Evolutionary conservation across 768 basidiomycete species (phyloP).

Genomic region (Lactifluus subvellereus): DNA sequence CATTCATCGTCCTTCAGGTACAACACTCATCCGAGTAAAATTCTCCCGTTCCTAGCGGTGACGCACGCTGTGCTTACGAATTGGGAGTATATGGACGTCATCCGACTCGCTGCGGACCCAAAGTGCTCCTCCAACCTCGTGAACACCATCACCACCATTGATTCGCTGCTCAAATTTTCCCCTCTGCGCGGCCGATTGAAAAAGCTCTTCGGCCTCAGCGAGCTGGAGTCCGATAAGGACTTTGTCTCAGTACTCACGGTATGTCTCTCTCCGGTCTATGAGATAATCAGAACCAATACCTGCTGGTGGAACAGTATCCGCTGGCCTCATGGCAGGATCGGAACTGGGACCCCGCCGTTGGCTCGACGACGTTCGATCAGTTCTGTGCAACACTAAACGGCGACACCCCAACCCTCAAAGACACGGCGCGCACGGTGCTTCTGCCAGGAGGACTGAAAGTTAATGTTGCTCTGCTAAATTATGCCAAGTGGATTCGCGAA

Average conservation of each 20-base stretch:
- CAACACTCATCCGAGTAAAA: not conserved
- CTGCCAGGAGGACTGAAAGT: slow-evolving; percentile 30
- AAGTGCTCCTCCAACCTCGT: slow-evolving; percentile 57
- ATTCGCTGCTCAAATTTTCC: slow-evolving; percentile 49
- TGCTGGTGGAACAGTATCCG: slow-evolving; percentile 40
- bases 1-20: not conserved
- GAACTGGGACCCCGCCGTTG: slow-evolving; percentile 78
- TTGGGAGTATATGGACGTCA: slow-evolving; percentile 88
- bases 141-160: slow-evolving; percentile 54
- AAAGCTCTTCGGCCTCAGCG: slow-evolving; percentile 66
- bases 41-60: slow-evolving; percentile 45
- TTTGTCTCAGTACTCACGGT: slow-evolving; percentile 69
- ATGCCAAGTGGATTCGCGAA: slow-evolving; percentile 71
- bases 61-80: slow-evolving; percentile 77
- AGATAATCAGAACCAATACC: not conserved
- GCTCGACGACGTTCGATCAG: slow-evolving; percentile 52
- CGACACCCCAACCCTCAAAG: slow-evolving; percentile 6
- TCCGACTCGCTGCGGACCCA: slow-evolving; percentile 60
- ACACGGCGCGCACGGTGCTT: not conserved
- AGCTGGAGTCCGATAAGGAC: slow-evolving; percentile 66
- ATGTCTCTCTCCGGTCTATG: slow-evolving; percentile 17
- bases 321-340: slow-evolving; percentile 75
- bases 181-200: slow-evolving; percentile 53
- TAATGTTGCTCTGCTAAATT: slow-evolving; percentile 60
- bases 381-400: slow-evolving; percentile 53